Evolutionary conservation across 805 yeast species (phyloP), one percentile per base, ranked within the genome.

Genomic region (Spathaspora hagerdaliae): DNA sequence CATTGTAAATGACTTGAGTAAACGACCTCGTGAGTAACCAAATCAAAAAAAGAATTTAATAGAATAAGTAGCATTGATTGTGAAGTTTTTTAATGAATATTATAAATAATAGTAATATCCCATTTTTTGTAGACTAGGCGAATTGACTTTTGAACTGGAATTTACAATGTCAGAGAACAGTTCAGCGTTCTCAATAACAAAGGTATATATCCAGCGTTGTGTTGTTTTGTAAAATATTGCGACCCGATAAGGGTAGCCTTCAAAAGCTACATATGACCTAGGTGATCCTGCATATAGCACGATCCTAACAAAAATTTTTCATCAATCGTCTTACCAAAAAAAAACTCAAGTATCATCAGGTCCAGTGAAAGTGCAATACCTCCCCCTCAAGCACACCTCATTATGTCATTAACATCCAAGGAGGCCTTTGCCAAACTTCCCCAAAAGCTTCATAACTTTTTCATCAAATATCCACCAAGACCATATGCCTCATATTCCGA

Each of bases 401-500:
- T 10, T 37, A 62, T 61, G 66, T 54, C 62, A 13, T 51, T 61
- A 49, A 60, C 71, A 11, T 55, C 72, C 27, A 64, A 67, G 51
- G 69, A 68, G 51, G 77, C 77, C 33, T 85, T 82, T 54, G 60
- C 71, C 27, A 74, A 78, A 63, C 79, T 90, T 36, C 97, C 97
- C 14, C 70, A 64, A 42, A 78, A 76, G 59, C 74, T 90, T 31
- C 85, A 81, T 60, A 77, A 69, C 52, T 91, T 90, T 65, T 90
- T 91, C 69, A 73, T 79, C 41, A 83, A 80, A 62, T 87, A 81
- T 59, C 97, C 97, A 31, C 97, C 97, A 7, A 69, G 83, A 19
- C 92, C 90, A n/a, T 81, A 80, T 65, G 76, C 77, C 14, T 61
- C 75, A 53, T 91, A 89, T 63, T 72, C 87, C 5, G 66, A 73